A percentile compares a stretch with the other conserved stretches of the same genome.
Conservation (phyloP, 1,284 basidiomycete species). For the Pulchroboletus neoregius region DNA sequence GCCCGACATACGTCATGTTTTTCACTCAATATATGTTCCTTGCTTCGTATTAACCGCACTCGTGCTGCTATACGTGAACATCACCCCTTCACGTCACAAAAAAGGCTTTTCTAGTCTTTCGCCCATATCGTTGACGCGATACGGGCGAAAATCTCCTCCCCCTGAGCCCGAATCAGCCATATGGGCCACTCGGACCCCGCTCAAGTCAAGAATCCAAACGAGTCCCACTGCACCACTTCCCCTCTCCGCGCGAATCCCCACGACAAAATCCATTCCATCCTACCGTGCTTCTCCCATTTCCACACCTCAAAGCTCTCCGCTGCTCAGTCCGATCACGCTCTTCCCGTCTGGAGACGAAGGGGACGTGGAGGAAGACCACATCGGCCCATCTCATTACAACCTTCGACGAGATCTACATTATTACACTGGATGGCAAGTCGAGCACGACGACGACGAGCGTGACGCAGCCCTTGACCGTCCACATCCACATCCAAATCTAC, state of each 20-base stretch:
- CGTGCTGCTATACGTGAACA: constrained; percentile 28
- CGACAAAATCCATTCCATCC: constrained; percentile 16
- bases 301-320: constrained; percentile 28
- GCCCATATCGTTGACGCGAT: constrained; percentile 14
- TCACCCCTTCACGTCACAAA: constrained; percentile 20
- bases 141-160: constrained; percentile 10
- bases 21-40: constrained; percentile 52
- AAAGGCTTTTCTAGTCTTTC: constrained; percentile 21
- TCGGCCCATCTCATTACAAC: constrained; percentile 29
- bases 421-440: constrained; percentile 18
- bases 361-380: constrained; percentile 21
- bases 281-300: constrained; percentile 27
- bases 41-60: constrained; percentile 27
- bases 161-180: constrained; percentile 33
- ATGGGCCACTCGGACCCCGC: constrained; percentile 30
- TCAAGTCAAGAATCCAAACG: constrained; percentile 13
- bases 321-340: constrained; percentile 33
- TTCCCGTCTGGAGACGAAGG: constrained; percentile 33
- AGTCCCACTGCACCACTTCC: constrained; percentile 27
- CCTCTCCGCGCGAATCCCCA: constrained; percentile 21
- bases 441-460: constrained; percentile 15
- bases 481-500: neutral
- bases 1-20: constrained; percentile 66
- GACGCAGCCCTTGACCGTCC: neutral
- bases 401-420: constrained; percentile 49